A percentile compares a stretch with the other conserved stretches of the same genome.
These are phyloP conservation scores for Wickerhamiella kurtzmanii DNA, from an alignment of 805 yeast genomes.

Conservation along the genomic window DNA sequence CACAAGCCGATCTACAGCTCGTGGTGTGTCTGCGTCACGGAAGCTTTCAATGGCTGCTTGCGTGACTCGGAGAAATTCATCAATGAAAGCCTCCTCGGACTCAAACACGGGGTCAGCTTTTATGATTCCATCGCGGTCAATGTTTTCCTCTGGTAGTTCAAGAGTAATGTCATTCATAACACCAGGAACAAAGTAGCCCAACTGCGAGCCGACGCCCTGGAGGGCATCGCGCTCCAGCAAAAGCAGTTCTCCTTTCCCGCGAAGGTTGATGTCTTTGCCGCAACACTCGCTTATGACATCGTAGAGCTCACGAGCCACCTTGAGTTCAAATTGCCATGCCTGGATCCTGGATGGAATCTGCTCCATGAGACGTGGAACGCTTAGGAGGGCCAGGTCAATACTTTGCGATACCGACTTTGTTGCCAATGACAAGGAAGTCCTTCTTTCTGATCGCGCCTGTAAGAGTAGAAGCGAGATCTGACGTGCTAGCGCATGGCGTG, in stretches of 20 bases:
- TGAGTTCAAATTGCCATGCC: constrained; percentile 10
- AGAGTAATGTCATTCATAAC: constrained; percentile 22
- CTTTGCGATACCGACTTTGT: constrained; percentile 17
- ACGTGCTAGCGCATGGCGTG: constrained; percentile 26
- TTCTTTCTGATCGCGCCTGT: constrained; percentile 21
- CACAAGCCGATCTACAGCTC: constrained; percentile 60
- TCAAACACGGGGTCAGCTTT: constrained; percentile 21
- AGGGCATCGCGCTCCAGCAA: constrained; percentile 30
- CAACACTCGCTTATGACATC: constrained; percentile 19
- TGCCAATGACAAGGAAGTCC: constrained; percentile 18
- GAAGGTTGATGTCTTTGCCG: constrained; percentile 19
- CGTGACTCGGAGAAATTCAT: constrained; percentile 40
- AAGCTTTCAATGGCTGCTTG: constrained; percentile 42
- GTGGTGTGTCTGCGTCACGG: constrained; percentile 38
- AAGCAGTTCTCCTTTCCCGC: constrained; percentile 31
- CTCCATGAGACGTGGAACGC: constrained; percentile 13
- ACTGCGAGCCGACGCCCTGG: constrained; percentile 20
- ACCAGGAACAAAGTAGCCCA: constrained; percentile 23
- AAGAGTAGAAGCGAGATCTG: constrained; percentile 25
- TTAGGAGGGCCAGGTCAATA: constrained; percentile 4
- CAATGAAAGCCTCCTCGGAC: constrained; percentile 27
- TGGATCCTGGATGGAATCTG: constrained; percentile 1
- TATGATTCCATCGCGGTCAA: constrained; percentile 12
- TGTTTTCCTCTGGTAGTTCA: constrained; percentile 5
- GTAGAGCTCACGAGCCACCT: constrained; percentile 33